Evolutionary conservation across 2,329 filamentous ascomycete species (phyloP), one percentile per base, ranked within the genome.

Genomic region (Gyromitra esculenta): DNA sequence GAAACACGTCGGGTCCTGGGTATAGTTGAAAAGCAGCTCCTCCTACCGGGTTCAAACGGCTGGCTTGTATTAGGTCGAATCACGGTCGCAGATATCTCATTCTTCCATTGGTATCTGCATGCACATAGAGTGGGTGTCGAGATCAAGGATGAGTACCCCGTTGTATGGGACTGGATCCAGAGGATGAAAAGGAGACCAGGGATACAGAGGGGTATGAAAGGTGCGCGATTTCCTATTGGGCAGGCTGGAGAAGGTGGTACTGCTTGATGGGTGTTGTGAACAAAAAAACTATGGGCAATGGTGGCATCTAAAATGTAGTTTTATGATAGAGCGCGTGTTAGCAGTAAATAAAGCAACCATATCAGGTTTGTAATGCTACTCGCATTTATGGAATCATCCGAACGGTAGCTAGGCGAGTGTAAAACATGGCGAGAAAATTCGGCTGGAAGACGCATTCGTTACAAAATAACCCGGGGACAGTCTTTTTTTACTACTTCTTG

Each of bases 1-100:
- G 85, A 88, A 81, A 83, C 85, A 13, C 82, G 83, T n/a, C 83
- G 86, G 2, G 84, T 88, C 1, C 82, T 84, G 1, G 81, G 82
- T 1, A 86, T 88, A 1, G 76, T 88, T 39, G 84, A 88, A 11
- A 80, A 75, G 7, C 82, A 83, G 71, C 81, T 87, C 2, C 50
- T 59, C 9, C n/a, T 43, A 21, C 80, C 81, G 56, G 79, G 79
- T 5, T 71, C 65, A 13, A 80, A 80, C 9, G 76, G 82, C 13
- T 86, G 82, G 78, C 81, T 86, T 2, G 84, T 86, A 0, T 84
- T 85, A 15, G 82, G 85, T 73, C 86, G 85, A 79, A 82, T 79
- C 75, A 84, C 83, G 5, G 85, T 83, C 79, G 84, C 83, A 0
- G 85, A 86, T 73, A 73, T 85, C 48, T 76, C 81, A 0, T 85